These are phyloP conservation scores for Bacidia rubella DNA, from an alignment of 495 filamentous ascomycete species.

Conservation along the genomic window DNA sequence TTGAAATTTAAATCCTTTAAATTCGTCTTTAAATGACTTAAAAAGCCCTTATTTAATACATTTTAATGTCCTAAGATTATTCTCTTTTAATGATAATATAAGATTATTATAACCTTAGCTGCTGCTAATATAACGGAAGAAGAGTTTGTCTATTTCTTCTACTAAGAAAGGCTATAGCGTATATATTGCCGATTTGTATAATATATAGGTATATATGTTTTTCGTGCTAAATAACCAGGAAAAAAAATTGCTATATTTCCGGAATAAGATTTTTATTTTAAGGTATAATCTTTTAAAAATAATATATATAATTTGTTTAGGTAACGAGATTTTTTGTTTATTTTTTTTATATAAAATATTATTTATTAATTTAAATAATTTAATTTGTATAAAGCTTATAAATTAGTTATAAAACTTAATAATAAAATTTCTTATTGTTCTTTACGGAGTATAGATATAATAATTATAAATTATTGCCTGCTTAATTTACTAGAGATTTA, in stretches of 20 bases:
- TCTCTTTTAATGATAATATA: background rate
- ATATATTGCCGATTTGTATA: background rate
- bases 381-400: background rate
- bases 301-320: background rate
- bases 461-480: background rate
- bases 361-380: background rate
- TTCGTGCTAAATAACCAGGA: background rate
- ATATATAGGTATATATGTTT: background rate
- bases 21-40: background rate
- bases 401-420: background rate
- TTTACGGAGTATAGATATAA: slow-evolving; percentile 1
- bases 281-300: background rate
- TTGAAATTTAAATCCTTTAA: background rate
- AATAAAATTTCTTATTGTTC: no score
- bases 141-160: background rate
- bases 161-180: background rate
- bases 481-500: no score
- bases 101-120: background rate
- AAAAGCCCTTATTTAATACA: background rate
- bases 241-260: background rate
- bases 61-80: background rate
- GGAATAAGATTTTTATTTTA: background rate
- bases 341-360: background rate
- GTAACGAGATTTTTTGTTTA: background rate
- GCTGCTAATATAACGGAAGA: background rate